These are phyloP conservation scores for Rhodosporidiobolus odoratus DNA, from an alignment of 768 basidiomycete genomes.

Conservation along the genomic window DNA sequence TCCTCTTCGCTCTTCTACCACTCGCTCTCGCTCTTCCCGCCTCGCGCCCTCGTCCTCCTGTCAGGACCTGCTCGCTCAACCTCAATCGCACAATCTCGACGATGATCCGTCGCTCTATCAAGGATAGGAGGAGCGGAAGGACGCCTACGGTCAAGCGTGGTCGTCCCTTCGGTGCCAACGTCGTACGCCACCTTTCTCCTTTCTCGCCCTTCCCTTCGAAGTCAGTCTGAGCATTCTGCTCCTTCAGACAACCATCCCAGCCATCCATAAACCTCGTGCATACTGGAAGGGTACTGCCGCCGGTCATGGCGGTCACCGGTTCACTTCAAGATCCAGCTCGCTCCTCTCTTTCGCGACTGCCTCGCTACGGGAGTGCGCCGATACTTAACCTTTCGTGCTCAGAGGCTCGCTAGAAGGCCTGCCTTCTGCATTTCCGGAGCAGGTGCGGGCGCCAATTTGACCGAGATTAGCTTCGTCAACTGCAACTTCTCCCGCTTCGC, in stretches of 20 bases:
- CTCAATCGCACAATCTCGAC: background rate
- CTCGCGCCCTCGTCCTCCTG: too few relatives aligned
- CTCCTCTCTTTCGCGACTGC: background rate
- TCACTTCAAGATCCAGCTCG: background rate
- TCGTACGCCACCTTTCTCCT: background rate
- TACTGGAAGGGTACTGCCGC: background rate
- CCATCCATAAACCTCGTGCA: background rate
- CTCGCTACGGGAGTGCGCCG: background rate
- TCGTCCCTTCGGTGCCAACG: too few relatives aligned
- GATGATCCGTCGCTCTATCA: background rate
- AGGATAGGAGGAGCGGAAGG: background rate
- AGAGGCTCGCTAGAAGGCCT: background rate
- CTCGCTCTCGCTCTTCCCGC: too few relatives aligned
- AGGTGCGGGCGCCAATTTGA: background rate
- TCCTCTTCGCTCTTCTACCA: too few relatives aligned
- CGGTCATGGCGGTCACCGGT: background rate
- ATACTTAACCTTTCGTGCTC: background rate
- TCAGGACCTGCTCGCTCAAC: background rate
- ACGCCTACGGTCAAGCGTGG: background rate
- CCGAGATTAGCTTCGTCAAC: background rate
- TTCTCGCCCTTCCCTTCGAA: background rate
- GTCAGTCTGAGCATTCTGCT: background rate
- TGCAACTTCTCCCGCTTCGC: background rate
- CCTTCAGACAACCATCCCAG: background rate
- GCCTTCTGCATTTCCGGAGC: background rate